A percentile compares a stretch with the other conserved stretches of the same genome.
Evolutionary conservation across 2,329 filamentous ascomycete species (phyloP).

Genomic region (Colletotrichum kahawae): DNA sequence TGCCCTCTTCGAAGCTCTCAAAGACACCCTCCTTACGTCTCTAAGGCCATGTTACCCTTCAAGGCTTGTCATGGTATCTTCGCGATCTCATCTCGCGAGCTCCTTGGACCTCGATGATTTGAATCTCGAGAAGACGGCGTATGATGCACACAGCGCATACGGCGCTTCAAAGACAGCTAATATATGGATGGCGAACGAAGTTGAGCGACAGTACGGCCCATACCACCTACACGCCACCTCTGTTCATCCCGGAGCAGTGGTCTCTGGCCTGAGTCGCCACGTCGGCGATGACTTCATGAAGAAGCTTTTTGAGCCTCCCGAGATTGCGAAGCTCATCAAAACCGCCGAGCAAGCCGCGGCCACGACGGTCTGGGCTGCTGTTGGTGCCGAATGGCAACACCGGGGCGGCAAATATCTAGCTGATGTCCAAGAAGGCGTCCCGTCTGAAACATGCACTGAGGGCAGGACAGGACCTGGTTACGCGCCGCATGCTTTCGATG

Average conservation of each 20-base stretch:
- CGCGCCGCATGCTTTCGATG: neutral
- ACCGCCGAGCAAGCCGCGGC: conserved; percentile 45
- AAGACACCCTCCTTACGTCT: conserved; percentile 43
- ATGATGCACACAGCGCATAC: conserved; percentile 37
- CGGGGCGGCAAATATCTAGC: conserved; percentile 42
- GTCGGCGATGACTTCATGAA: neutral
- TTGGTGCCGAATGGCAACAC: conserved; percentile 39
- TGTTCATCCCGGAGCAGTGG: conserved; percentile 49
- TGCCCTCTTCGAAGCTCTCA: conserved; percentile 50
- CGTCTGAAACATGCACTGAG: neutral
- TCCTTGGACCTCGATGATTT: conserved; percentile 42
- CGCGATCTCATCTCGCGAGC: conserved; percentile 42
- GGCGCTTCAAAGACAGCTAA: conserved; percentile 51
- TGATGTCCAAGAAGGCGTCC: neutral
- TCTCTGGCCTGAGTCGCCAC: neutral
- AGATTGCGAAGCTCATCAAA: neutral
- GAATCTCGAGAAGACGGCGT: conserved; percentile 36
- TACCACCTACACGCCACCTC: conserved; percentile 45
- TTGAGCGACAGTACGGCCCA: conserved; percentile 49
- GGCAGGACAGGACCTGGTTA: neutral
- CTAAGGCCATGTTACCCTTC: conserved; percentile 42
- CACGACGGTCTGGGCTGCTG: conserved; percentile 42
- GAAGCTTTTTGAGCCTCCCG: neutral
- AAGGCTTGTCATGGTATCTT: conserved; percentile 51
- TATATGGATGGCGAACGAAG: conserved; percentile 50